Evolutionary conservation across 768 basidiomycete species (phyloP), one percentile per base, ranked within the genome.

Genomic region (Boletus huronensis): DNA sequence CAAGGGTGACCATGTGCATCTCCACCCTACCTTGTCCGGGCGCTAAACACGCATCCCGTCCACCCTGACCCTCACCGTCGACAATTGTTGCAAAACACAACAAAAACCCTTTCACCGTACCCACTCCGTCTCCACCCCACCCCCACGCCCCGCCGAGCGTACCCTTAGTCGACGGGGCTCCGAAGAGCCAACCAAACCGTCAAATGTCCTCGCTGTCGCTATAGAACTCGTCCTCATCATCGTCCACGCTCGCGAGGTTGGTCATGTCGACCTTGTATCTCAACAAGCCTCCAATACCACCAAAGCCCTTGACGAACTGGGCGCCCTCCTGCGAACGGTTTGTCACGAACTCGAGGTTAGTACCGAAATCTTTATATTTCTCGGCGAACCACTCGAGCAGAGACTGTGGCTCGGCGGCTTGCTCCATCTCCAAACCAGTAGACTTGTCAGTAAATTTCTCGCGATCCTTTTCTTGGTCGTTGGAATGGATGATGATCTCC

Each of bases 381-480:
- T 98, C 97, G 42, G 97, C 88, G 70, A 98, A 93, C 97, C 97
- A 98, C 71, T 99, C 97, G 55, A 99, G 84, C 10, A 98, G 81
- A 46, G 90, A 78, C 65, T 90, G 82, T 2, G 97, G 86, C 61
- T 99, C 97, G 2, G 63, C 64, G 9, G 74, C 73, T 70, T 90
- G 87, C 69, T 99, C 97, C 97, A 99, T 99, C 78, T 99, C 97
- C 36, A 85, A 69, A 3, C 90, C 88, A 16, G 95, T 99, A 4
- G 90, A 90, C 73, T 96, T 95, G 80, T 99, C 97, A 6, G 85
- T 70, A 75, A 98, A 98, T 78, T 90, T 95, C 67, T 93, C 92
- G 59, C 90, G 87, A 67, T 97, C 93, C 72, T 91, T 93, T 67
- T 94, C 92, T 64, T 88, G 88, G 55, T 91, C 90, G 62, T 84